phyloP scores from a whole-genome alignment of 108 stramenopile species.

The Stephanodiscus triporus region DNA sequence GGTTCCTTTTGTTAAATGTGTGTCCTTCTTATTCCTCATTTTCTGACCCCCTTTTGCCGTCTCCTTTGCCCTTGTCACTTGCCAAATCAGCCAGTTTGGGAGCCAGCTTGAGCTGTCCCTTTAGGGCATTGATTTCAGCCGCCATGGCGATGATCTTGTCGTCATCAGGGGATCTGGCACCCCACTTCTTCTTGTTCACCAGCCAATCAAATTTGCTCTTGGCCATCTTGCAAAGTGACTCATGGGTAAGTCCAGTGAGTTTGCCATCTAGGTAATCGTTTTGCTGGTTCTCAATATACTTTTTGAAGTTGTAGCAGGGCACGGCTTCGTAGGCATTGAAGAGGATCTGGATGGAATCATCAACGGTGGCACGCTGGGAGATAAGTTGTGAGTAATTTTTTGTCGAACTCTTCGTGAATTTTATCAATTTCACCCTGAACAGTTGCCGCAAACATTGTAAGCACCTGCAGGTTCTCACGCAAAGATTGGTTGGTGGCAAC shows the following conservation, averaged over 20 bases:
- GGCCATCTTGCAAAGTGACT: background rate
- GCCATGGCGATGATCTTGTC: background rate
- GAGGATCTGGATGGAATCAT: background rate
- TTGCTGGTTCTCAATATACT: background rate
- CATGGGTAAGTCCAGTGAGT: background rate
- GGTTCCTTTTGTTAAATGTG: background rate
- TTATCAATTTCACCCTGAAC: background rate
- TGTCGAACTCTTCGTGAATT: no score
- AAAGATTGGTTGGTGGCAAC: background rate
- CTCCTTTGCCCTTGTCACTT: background rate
- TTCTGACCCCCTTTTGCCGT: background rate
- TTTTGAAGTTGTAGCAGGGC: background rate
- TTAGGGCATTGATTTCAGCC: background rate
- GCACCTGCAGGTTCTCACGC: background rate
- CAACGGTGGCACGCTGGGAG: background rate
- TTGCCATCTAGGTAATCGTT: background rate
- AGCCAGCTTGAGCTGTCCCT: background rate
- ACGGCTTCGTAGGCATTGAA: background rate
- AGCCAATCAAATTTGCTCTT: background rate
- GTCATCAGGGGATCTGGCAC: background rate
- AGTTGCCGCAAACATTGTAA: background rate
- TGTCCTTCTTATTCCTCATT: background rate
- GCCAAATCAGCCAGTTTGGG: background rate
- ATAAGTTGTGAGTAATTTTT: no score
- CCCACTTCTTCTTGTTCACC: background rate